Evolutionary conservation across 2,329 filamentous ascomycete genomes (phyloP).

Genomic region (Sodiomyces alkalinus): DNA sequence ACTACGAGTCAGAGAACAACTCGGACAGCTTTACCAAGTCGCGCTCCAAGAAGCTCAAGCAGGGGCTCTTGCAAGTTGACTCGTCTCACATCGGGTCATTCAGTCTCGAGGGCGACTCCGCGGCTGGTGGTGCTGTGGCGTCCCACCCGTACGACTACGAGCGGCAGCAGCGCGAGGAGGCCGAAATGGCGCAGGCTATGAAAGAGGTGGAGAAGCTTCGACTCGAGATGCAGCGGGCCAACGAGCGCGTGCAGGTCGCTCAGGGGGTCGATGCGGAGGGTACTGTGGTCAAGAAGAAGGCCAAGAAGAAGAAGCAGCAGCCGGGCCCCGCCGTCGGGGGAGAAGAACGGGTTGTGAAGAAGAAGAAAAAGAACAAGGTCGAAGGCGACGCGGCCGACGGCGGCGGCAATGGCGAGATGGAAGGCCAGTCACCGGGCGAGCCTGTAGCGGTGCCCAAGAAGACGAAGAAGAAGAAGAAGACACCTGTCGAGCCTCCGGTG

Average conservation of each 20-base stretch:
- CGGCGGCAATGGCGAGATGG: conserved; percentile 2
- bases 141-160: conserved; percentile 40
- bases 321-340: conserved; percentile 7
- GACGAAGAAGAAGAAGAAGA: conserved; percentile 21
- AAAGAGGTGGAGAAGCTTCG: conserved; percentile 75
- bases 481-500: conserved; percentile 3
- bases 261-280: conserved; percentile 53
- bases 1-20: conserved; percentile 40
- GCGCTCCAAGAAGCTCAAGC: conserved; percentile 37
- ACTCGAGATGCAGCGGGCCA: conserved; percentile 76
- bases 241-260: conserved; percentile 57
- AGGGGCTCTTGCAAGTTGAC: conserved; percentile 65
- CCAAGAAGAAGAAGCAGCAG: conserved; percentile 42
- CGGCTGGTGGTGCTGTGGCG: conserved; percentile 14
- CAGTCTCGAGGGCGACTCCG: conserved; percentile 42
- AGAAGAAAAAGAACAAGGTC: conserved; percentile 33
- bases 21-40: conserved; percentile 32
- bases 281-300: conserved; percentile 51
- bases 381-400: conserved; percentile 12
- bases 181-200: conserved; percentile 78
- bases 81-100: conserved; percentile 67
- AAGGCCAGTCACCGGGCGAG: conserved; percentile 4
- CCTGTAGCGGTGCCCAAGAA: conserved; percentile 19
- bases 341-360: conserved; percentile 18
- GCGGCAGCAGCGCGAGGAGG: conserved; percentile 58